phyloP scores from a whole-genome alignment of 345 rosid genomes.

The Alliaria petiolata region DNA sequence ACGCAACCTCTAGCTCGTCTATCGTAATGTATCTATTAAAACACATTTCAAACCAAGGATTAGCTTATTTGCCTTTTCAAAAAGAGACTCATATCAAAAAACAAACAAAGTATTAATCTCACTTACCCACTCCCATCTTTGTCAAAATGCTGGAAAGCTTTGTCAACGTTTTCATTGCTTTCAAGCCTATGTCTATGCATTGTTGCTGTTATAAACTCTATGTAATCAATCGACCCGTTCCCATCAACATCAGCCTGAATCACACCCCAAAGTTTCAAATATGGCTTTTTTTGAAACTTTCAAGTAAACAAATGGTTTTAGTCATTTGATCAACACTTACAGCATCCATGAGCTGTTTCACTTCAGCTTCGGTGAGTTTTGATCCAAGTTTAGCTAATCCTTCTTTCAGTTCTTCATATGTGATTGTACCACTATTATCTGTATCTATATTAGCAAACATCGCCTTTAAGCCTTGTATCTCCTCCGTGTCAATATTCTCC shows the following conservation, averaged over 20 bases:
- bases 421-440: constrained; percentile 77
- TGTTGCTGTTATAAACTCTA: constrained; percentile 80
- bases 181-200: constrained; percentile 85
- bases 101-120: neutral
- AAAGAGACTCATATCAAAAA: neutral
- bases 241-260: constrained; percentile 89
- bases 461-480: constrained; percentile 68
- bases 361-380: constrained; percentile 72
- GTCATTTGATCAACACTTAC: constrained; percentile 35
- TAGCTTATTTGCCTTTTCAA: no score
- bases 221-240: constrained; percentile 78
- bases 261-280: no score
- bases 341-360: constrained; percentile 88
- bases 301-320: neutral
- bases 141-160: constrained; percentile 85
- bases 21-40: constrained; percentile 60
- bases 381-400: constrained; percentile 82
- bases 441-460: constrained; percentile 85
- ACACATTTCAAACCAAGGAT: neutral
- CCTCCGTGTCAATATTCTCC: constrained; percentile 72
- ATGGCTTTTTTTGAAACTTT: neutral
- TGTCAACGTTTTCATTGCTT: constrained; percentile 69
- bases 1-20: constrained; percentile 72
- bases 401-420: constrained; percentile 69
- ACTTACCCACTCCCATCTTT: constrained; percentile 82